Evolutionary conservation across 495 filamentous ascomycete genomes (phyloP).

Genomic region (Chaetomium cochliodes): DNA sequence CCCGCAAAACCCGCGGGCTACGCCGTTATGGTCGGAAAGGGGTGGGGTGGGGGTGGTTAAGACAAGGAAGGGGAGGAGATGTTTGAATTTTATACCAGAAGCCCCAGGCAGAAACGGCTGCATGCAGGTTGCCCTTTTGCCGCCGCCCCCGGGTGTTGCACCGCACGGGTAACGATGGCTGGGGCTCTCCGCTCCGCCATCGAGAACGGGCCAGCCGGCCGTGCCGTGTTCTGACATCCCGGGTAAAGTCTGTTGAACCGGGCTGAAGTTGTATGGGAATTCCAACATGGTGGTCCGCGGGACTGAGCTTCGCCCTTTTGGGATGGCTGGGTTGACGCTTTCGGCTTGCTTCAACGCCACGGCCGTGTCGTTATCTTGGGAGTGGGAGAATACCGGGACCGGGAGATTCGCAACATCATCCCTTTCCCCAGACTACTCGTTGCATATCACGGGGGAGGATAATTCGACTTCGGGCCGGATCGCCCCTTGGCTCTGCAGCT

Average conservation of each 20-base stretch:
- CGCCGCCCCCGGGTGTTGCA: conserved; percentile 14
- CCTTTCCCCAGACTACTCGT: not conserved
- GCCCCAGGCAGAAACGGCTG: conserved; percentile 34
- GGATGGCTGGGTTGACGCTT: conserved; percentile 3
- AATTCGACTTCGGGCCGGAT: conserved; percentile 21
- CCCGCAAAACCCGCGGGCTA: conserved; percentile 18
- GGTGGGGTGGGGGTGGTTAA: not conserved
- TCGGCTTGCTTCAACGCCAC: not conserved
- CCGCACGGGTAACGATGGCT: conserved; percentile 14
- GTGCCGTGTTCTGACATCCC: conserved; percentile 27
- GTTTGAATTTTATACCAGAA: conserved; percentile 28
- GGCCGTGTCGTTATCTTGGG: conserved; percentile 5
- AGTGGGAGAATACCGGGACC: not conserved
- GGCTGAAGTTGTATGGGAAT: conserved; percentile 24
- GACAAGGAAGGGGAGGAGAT: conserved; percentile 23
- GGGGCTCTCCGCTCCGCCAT: conserved; percentile 4
- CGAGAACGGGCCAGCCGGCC: conserved; percentile 21
- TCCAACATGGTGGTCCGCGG: conserved; percentile 23
- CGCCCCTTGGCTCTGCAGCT: conserved; percentile 18
- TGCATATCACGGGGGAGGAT: conserved; percentile 14
- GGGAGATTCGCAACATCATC: not conserved
- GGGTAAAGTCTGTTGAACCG: conserved; percentile 31
- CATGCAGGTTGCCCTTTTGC: conserved; percentile 30
- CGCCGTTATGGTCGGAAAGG: conserved; percentile 20
- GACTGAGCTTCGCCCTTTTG: conserved; percentile 2